phyloP scores from a whole-genome alignment of 1,284 basidiomycete genomes.

The Rhodotorula sp. region DNA sequence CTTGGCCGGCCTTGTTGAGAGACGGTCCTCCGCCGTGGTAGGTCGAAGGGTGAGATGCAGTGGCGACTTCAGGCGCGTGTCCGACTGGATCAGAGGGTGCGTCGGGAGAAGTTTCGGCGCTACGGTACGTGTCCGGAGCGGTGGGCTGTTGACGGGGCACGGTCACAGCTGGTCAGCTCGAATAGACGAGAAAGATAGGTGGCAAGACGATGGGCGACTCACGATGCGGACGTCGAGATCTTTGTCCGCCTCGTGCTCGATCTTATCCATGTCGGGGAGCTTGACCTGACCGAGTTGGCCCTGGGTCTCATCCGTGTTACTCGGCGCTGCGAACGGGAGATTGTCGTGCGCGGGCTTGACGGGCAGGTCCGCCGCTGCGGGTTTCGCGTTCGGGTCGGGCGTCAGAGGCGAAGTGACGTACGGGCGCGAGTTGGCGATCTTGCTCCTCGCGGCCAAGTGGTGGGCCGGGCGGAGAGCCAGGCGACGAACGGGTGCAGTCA shows the following conservation, averaged over 20 bases:
- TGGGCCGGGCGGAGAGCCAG: not conserved
- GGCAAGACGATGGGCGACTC: too few relatives aligned
- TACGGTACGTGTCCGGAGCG: slow-evolving; percentile 12
- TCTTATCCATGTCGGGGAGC: slow-evolving; percentile 2
- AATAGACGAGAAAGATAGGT: too few relatives aligned
- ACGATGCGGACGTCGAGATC: not conserved
- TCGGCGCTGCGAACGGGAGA: not conserved
- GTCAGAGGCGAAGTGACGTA: not conserved
- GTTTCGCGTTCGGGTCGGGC: not conserved
- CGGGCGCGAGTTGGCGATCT: not conserved
- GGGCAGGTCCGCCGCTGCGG: not conserved
- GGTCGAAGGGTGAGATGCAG: slow-evolving; percentile 8
- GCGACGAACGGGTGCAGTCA: not conserved
- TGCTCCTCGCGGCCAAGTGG: too few relatives aligned
- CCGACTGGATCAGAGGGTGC: not conserved
- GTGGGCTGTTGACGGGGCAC: slow-evolving; percentile 8
- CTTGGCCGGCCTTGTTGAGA: not conserved
- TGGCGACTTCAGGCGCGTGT: not conserved
- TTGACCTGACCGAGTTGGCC: slow-evolving; percentile 6
- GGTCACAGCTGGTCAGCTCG: too few relatives aligned
- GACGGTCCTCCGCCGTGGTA: slow-evolving; percentile 8
- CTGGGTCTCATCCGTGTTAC: not conserved
- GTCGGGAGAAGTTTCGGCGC: not conserved
- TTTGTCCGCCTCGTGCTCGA: not conserved
- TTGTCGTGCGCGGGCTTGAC: not conserved